phyloP scores from a whole-genome alignment of 176 grass and related monocot species.

The Hyparrhenia diplandra region DNA sequence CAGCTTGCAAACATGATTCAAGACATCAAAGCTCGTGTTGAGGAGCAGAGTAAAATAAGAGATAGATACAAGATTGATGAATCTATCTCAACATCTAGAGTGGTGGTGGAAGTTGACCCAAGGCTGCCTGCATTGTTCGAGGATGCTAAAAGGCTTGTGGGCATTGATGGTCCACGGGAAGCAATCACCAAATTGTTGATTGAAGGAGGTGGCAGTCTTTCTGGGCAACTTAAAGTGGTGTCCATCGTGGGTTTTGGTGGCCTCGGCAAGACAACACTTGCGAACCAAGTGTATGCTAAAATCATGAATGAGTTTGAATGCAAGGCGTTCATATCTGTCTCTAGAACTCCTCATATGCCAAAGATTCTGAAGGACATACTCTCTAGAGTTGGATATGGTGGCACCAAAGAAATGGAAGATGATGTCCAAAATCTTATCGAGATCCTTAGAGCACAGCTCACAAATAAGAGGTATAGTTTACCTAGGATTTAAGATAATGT shows the following conservation, averaged over 20 bases:
- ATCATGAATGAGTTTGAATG: not conserved
- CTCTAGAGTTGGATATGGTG: not conserved
- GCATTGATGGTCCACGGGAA: not conserved
- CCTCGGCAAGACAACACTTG: slow-evolving; percentile 19
- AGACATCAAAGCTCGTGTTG: not conserved
- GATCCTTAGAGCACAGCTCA: not conserved
- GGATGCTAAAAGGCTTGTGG: not conserved
- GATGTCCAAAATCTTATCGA: not conserved
- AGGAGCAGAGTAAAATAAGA: not conserved
- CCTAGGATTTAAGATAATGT: too few relatives aligned
- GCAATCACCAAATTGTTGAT: not conserved
- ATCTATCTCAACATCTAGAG: not conserved
- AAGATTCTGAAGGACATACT: not conserved
- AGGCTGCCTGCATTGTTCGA: not conserved
- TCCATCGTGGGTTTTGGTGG: not conserved
- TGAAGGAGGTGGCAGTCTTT: not conserved
- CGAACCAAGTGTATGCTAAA: not conserved
- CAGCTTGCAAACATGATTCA: not conserved
- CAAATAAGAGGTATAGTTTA: not conserved
- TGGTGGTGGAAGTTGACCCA: not conserved
- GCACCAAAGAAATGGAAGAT: not conserved
- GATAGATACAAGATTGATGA: not conserved
- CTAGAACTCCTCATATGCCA: not conserved
- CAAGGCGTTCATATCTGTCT: not conserved
- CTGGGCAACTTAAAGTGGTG: not conserved